These are phyloP conservation scores for Persicaria maculosa DNA, from an alignment of 148 eudicot species.

Conservation along the genomic window DNA sequence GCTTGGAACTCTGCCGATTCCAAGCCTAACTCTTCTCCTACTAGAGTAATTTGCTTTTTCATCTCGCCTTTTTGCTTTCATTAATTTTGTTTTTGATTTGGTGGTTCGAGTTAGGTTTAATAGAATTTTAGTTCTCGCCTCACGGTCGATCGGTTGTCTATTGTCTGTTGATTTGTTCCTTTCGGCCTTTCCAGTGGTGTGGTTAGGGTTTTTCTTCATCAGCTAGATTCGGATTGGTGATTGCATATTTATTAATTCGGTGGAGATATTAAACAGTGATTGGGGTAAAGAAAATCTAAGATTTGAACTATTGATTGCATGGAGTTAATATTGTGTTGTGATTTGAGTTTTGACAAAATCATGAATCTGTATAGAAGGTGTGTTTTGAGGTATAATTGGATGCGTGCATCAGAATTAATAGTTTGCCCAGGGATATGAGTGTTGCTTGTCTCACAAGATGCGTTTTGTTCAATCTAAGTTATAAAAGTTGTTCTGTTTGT, in stretches of 20 bases:
- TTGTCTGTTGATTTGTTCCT: background rate
- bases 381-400: background rate
- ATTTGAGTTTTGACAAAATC: background rate
- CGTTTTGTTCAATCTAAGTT: too few species aligned
- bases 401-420: background rate
- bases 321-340: background rate
- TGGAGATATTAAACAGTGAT: background rate
- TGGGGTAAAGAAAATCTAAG: background rate
- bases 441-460: background rate
- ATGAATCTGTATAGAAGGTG: background rate
- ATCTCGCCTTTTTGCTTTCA: background rate
- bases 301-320: background rate
- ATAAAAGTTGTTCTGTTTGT: background rate
- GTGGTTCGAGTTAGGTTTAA: background rate
- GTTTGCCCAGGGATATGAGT: background rate
- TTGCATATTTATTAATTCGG: background rate
- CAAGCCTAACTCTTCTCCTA: background rate
- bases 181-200: background rate
- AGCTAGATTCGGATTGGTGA: background rate
- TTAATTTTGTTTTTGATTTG: background rate
- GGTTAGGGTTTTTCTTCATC: background rate
- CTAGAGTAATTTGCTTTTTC: background rate
- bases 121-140: background rate
- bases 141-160: background rate
- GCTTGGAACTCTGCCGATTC: constrained; percentile 54